Evolutionary conservation across 2,329 filamentous ascomycete genomes (phyloP).

Genomic region (Podosphaera aphanis): DNA sequence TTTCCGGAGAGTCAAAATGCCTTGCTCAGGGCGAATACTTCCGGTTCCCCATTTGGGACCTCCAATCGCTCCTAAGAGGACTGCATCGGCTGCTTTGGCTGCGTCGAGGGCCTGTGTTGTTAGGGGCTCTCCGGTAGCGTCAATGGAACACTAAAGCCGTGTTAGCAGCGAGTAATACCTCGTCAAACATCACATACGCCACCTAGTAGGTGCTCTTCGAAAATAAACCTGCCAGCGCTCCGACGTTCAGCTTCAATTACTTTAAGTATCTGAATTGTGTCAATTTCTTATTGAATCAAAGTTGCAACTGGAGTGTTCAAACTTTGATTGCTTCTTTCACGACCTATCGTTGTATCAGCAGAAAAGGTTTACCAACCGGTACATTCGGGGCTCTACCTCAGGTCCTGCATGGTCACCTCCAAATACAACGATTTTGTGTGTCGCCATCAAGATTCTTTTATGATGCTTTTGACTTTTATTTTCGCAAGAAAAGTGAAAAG

Average conservation of each 20-base stretch:
- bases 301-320: conserved; percentile 7
- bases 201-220: conserved; percentile 73
- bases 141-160: conserved; percentile 58
- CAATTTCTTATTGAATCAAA: not conserved
- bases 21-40: conserved; percentile 72
- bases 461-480: too few relatives aligned
- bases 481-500: too few relatives aligned
- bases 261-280: conserved; percentile 42
- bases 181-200: conserved; percentile 39
- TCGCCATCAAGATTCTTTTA: conserved; percentile 28
- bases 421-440: conserved; percentile 60
- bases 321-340: conserved; percentile 72
- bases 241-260: conserved; percentile 49
- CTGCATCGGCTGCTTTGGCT: conserved; percentile 66
- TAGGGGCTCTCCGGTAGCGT: conserved; percentile 53
- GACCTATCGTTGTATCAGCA: conserved; percentile 28
- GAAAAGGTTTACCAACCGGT: not conserved
- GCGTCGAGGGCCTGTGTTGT: conserved; percentile 64
- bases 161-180: not conserved
- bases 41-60: conserved; percentile 94
- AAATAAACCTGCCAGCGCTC: conserved; percentile 56
- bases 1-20: conserved; percentile 73
- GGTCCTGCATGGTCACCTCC: conserved; percentile 68
- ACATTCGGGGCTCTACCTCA: conserved; percentile 33
- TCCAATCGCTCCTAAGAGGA: conserved; percentile 81